Evolutionary conservation across 2,329 filamentous ascomycete species (phyloP).

Genomic region (Paraconiothyrium brasiliense): DNA sequence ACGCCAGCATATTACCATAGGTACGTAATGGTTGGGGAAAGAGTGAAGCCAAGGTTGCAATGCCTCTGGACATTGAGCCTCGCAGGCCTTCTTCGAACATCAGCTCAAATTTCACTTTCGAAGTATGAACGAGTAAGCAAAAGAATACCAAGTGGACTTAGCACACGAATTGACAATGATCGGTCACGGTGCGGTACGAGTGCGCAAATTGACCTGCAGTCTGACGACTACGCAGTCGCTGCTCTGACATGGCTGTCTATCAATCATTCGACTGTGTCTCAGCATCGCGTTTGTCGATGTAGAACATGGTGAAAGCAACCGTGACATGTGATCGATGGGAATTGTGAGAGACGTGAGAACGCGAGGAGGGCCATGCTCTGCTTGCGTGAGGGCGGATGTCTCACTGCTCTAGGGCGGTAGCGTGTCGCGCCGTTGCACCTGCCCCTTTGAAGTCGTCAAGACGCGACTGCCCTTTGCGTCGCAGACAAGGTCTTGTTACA

Average conservation of each 20-base stretch:
- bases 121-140: no score
- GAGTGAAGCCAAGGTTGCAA: no score
- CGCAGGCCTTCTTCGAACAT: no score
- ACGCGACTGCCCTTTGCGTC: background rate
- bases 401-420: slow-evolving; percentile 1
- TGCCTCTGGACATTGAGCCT: no score
- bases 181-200: no score
- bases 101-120: no score
- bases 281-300: background rate
- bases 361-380: slow-evolving; percentile 3
- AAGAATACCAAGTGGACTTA: no score
- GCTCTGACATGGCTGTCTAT: background rate
- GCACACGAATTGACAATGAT: no score
- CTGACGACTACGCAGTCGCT: no score
- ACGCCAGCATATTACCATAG: no score
- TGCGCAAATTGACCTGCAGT: no score
- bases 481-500: background rate
- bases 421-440: background rate
- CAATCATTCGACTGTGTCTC: background rate
- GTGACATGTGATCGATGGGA: slow-evolving; percentile 19
- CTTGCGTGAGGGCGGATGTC: slow-evolving; percentile 5
- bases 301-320: slow-evolving; percentile 18
- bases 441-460: background rate
- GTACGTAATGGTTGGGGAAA: no score
- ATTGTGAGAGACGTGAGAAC: slow-evolving; percentile 11